Evolutionary conservation across 2,329 filamentous ascomycete species (phyloP).

Genomic region (Akanthomyces muscarius): DNA sequence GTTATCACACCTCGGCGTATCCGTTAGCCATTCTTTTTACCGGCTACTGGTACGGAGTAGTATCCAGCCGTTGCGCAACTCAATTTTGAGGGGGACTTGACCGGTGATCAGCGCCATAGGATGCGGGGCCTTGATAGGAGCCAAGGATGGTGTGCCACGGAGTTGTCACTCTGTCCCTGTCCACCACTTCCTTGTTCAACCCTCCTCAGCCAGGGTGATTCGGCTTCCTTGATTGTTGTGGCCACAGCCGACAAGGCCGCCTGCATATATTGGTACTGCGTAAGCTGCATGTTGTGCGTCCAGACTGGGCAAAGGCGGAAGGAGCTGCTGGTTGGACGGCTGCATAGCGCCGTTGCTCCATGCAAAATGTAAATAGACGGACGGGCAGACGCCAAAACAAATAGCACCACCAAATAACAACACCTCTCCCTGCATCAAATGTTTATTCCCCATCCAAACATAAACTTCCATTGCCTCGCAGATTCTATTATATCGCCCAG

Average conservation of each 20-base stretch:
- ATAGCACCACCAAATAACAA: conserved; percentile 15
- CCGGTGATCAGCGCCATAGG: neutral
- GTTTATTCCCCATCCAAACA: conserved; percentile 1
- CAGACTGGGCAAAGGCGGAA: neutral
- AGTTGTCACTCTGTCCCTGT: neutral
- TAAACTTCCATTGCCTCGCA: conserved; percentile 1
- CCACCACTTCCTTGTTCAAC: neutral
- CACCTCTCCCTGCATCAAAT: conserved; percentile 1
- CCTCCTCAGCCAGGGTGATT: neutral
- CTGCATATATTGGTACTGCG: neutral
- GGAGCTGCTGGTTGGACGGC: conserved; percentile 8
- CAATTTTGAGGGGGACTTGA: neutral
- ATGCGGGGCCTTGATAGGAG: neutral
- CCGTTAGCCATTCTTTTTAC: neutral
- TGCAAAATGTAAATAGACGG: conserved; percentile 16
- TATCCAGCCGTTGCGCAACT: neutral
- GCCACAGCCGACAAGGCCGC: neutral
- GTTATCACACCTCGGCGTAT: neutral
- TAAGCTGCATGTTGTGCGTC: neutral
- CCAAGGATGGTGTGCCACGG: neutral
- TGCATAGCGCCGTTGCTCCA: conserved; percentile 10
- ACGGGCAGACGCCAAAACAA: neutral
- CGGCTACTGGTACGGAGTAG: neutral
- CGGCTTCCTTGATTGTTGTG: neutral
- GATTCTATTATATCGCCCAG: neutral